A percentile compares a stretch with the other conserved stretches of the same genome.
Evolutionary conservation across 208 protist genomes (phyloP).

Genomic region (Crithidia acanthocephali): DNA sequence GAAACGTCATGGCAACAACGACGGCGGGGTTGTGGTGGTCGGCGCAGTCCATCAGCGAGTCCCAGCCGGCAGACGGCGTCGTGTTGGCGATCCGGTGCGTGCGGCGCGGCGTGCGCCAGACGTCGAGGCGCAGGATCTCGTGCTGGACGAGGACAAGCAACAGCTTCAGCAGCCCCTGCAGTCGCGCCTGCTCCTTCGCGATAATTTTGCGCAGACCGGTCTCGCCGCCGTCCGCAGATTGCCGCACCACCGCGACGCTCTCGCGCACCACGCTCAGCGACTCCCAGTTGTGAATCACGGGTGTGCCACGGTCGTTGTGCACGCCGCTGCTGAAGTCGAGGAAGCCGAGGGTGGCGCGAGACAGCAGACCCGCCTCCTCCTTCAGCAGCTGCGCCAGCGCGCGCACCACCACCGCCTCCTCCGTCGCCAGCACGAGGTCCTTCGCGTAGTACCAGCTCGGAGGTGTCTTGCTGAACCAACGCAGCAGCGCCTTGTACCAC

Average conservation of each 20-base stretch:
- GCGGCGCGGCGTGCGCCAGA: constrained; percentile 77
- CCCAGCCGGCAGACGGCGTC: constrained; percentile 43
- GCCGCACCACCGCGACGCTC: constrained; percentile 24
- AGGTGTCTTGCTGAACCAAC: constrained; percentile 82
- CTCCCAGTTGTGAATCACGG: constrained; percentile 20
- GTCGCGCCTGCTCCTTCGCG: constrained; percentile 45
- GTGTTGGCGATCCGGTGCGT: constrained; percentile 41
- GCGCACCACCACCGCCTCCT: constrained; percentile 57
- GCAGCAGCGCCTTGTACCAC: constrained; percentile 76
- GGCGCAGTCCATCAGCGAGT: constrained; percentile 45
- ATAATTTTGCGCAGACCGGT: constrained; percentile 35
- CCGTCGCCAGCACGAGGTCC: constrained; percentile 46
- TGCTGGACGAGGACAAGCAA: constrained; percentile 69
- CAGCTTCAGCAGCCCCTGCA: constrained; percentile 56
- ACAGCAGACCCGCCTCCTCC: constrained; percentile 43
- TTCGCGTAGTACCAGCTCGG: constrained; percentile 82
- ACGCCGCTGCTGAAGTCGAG: constrained; percentile 58
- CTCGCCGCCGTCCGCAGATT: constrained; percentile 22
- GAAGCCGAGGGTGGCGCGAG: constrained; percentile 50
- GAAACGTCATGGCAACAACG: constrained; percentile 62
- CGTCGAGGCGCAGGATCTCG: constrained; percentile 65
- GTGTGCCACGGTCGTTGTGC: constrained; percentile 2
- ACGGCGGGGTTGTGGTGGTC: constrained; percentile 67
- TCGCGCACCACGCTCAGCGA: constrained; percentile 39
- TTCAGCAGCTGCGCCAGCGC: constrained; percentile 60